Evolutionary conservation across 116 monocot genomes (phyloP).

Genomic region (Trichopus zeylanicus): DNA sequence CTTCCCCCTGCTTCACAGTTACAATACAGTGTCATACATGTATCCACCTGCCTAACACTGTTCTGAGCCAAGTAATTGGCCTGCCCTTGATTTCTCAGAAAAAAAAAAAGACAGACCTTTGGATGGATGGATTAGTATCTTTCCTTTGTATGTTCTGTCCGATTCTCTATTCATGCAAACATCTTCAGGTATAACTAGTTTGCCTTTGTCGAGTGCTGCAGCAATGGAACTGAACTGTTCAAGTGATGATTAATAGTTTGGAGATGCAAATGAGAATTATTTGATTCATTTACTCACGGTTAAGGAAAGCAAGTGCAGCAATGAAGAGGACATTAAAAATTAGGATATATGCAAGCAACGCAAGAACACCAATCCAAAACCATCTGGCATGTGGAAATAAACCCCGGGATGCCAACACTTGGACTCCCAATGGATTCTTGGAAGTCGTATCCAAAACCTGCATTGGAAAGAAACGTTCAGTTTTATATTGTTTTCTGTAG

Average conservation of each 20-base stretch:
- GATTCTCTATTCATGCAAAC: background rate
- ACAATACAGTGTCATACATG: no score
- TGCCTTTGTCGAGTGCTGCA: constrained; percentile 38
- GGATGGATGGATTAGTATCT: background rate
- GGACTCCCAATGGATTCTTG: constrained; percentile 16
- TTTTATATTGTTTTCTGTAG: background rate
- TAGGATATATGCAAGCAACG: constrained; percentile 23
- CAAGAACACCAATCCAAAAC: constrained; percentile 34
- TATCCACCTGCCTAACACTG: no score
- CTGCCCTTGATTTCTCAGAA: background rate
- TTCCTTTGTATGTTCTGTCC: background rate
- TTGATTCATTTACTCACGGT: constrained; percentile 17
- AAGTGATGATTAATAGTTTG: background rate
- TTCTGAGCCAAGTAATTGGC: no score
- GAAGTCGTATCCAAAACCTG: background rate
- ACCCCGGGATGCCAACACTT: constrained; percentile 18
- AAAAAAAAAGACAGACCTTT: no score
- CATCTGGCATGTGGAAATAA: constrained; percentile 24
- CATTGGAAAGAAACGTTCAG: background rate
- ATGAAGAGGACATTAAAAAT: constrained; percentile 24
- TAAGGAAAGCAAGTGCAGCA: constrained; percentile 19
- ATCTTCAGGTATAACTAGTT: constrained; percentile 38
- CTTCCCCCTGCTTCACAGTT: no score
- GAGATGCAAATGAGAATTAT: background rate
- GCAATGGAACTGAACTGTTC: background rate